phyloP scores from a whole-genome alignment of 495 filamentous ascomycete genomes.

The Lophium mytilinum region DNA sequence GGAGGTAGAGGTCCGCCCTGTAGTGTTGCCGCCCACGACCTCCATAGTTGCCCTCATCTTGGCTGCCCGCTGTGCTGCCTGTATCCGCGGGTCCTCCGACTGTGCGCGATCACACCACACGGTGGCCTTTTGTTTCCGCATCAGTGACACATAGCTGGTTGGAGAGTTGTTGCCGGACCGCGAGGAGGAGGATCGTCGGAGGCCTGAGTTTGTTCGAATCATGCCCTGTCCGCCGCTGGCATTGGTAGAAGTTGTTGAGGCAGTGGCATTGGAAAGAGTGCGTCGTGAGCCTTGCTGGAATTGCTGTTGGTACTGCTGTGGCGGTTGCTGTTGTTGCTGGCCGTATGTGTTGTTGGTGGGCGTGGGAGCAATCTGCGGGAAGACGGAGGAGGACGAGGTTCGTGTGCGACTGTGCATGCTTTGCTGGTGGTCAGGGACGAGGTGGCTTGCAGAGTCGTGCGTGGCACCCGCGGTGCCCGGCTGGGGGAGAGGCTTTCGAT shows the following conservation, averaged over 20 bases:
- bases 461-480: background rate
- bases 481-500: background rate
- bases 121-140: conserved; percentile 93
- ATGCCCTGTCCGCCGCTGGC: conserved; percentile 3
- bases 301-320: conserved; percentile 19
- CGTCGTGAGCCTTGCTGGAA: conserved; percentile 23
- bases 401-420: conserved; percentile 22
- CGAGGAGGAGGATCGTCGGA: conserved; percentile 65
- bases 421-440: background rate
- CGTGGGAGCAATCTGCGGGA: conserved; percentile 8
- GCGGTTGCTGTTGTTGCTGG: conserved; percentile 14
- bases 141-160: conserved; percentile 80
- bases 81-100: conserved; percentile 76
- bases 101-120: conserved; percentile 98
- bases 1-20: conserved; percentile 20
- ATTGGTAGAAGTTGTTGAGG: conserved; percentile 35
- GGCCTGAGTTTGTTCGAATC: conserved; percentile 38
- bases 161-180: conserved; percentile 59
- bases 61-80: conserved; percentile 70
- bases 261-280: conserved; percentile 39
- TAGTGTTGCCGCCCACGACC: conserved; percentile 49
- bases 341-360: conserved; percentile 6
- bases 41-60: conserved; percentile 79
- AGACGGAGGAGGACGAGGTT: conserved; percentile 26
- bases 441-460: background rate